Percentiles rank a stretch among this genome's conserved stretches.
Evolutionary conservation across 83 land plant species (phyloP).

Genomic region (Thuja plicata): DNA sequence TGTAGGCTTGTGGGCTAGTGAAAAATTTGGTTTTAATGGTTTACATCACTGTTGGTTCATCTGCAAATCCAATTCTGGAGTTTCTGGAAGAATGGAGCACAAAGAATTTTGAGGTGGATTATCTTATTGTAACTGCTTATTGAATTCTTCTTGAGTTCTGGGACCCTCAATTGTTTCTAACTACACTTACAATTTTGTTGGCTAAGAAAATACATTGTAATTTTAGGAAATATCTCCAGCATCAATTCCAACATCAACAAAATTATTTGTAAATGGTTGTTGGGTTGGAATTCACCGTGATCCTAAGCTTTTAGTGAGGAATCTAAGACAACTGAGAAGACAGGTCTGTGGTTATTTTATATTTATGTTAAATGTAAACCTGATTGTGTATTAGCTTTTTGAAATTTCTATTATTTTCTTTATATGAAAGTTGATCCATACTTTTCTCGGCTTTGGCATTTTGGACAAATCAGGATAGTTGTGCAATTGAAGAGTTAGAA

Average conservation of each 20-base stretch:
- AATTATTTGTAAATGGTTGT: conserved; percentile 98
- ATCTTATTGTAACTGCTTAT: neutral
- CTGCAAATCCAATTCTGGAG: conserved; percentile 94
- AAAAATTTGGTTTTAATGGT: conserved; percentile 98
- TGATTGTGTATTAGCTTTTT: neutral
- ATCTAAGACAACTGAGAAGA: conserved; percentile 84
- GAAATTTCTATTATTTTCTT: neutral
- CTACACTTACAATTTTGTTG: neutral
- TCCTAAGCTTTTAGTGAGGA: conserved; percentile 92
- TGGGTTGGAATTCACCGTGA: conserved; percentile 99
- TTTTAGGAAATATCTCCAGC: conserved; percentile 98
- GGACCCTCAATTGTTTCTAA: neutral
- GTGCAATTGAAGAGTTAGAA: neutral
- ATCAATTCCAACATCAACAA: conserved; percentile 93
- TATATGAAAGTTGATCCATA: neutral
- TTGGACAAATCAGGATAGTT: neutral
- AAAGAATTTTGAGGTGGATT: conserved; percentile 92
- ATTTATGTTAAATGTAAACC: neutral
- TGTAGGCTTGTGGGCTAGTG: conserved; percentile 96
- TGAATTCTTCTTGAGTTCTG: neutral
- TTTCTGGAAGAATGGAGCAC: conserved; percentile 99
- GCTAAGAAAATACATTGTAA: neutral
- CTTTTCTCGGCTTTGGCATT: neutral
- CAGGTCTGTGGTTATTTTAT: conserved; percentile 49
- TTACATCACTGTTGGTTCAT: conserved; percentile 97